A percentile compares a stretch with the other conserved stretches of the same genome.
Evolutionary conservation across 2,329 filamentous ascomycete species (phyloP).

Genomic region (Aspergillus sp.): DNA sequence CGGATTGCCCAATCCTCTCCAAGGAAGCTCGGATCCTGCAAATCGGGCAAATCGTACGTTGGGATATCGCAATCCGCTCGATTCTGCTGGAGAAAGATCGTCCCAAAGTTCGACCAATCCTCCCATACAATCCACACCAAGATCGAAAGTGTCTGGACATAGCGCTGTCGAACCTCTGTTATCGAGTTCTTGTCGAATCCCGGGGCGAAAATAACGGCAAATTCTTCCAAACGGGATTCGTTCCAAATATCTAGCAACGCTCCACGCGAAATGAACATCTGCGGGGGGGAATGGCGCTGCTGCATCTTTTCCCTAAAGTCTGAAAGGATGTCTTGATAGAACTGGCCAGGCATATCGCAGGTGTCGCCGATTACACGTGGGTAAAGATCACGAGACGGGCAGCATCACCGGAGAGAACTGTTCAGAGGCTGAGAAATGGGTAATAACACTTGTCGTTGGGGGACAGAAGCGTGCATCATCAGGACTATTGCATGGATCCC

Average conservation of each 20-base stretch:
- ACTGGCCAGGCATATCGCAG: no score
- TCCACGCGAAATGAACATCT: constrained; percentile 11
- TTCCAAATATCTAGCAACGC: constrained; percentile 11
- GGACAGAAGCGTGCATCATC: background rate
- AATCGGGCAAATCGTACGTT: background rate
- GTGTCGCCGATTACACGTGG: background rate
- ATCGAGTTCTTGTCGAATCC: background rate
- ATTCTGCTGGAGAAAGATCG: constrained; percentile 11
- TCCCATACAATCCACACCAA: constrained; percentile 13
- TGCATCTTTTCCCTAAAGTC: background rate
- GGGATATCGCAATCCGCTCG: constrained; percentile 8
- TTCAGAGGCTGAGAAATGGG: background rate
- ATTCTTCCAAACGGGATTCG: constrained; percentile 5
- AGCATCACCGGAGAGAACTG: background rate
- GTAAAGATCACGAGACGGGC: background rate
- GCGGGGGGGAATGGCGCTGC: background rate
- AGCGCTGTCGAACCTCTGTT: background rate
- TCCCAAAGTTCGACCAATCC: constrained; percentile 9
- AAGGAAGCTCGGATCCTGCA: constrained; percentile 6
- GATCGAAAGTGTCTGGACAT: constrained; percentile 14
- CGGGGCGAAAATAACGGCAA: constrained; percentile 1
- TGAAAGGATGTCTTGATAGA: background rate
- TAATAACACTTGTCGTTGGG: background rate
- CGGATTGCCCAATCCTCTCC: background rate
- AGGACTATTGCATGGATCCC: background rate